These are phyloP conservation scores for Ophryocystis elektroscirrha DNA, from an alignment of 169 alveolate species.

Conservation along the genomic window DNA sequence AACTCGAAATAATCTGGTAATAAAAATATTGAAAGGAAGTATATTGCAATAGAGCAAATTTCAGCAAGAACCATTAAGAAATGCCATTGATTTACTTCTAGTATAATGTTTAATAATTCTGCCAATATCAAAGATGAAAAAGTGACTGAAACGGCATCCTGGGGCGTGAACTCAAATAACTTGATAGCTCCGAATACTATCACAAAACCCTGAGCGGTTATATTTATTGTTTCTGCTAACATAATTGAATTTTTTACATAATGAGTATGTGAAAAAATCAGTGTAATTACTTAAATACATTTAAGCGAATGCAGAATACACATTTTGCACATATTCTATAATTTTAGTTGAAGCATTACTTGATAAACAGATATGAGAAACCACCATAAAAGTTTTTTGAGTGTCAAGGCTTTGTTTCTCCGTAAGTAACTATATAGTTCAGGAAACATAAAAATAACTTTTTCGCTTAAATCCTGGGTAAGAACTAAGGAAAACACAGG, in stretches of 20 bases:
- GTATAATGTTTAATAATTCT: slow-evolving; percentile 70
- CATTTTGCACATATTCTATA: neutral
- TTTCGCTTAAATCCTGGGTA: slow-evolving; percentile 65
- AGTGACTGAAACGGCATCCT: slow-evolving; percentile 72
- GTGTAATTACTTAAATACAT: neutral
- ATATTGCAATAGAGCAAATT: slow-evolving; percentile 15
- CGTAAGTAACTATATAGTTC: slow-evolving; percentile 70
- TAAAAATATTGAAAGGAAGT: slow-evolving; percentile 15
- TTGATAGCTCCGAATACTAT: slow-evolving; percentile 73
- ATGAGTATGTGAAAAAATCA: slow-evolving; percentile 1
- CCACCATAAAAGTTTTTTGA: slow-evolving; percentile 78
- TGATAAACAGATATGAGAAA: slow-evolving; percentile 67
- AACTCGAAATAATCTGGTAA: neutral
- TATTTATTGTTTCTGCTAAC: too few relatives aligned
- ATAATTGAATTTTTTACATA: too few relatives aligned
- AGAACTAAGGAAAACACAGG: slow-evolving; percentile 78
- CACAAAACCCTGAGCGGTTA: slow-evolving; percentile 68
- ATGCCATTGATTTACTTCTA: slow-evolving; percentile 67
- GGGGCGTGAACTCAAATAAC: slow-evolving; percentile 61
- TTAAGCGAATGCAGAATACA: neutral
- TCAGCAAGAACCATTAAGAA: slow-evolving; percentile 24
- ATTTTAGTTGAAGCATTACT: slow-evolving; percentile 4
- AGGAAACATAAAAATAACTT: slow-evolving; percentile 61
- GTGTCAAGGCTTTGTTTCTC: slow-evolving; percentile 68
- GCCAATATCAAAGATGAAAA: slow-evolving; percentile 74